A percentile compares a stretch with the other conserved stretches of the same genome.
Evolutionary conservation across 108 stramenopile genomes (phyloP).

Genomic region (Discostella pseudostelligera): DNA sequence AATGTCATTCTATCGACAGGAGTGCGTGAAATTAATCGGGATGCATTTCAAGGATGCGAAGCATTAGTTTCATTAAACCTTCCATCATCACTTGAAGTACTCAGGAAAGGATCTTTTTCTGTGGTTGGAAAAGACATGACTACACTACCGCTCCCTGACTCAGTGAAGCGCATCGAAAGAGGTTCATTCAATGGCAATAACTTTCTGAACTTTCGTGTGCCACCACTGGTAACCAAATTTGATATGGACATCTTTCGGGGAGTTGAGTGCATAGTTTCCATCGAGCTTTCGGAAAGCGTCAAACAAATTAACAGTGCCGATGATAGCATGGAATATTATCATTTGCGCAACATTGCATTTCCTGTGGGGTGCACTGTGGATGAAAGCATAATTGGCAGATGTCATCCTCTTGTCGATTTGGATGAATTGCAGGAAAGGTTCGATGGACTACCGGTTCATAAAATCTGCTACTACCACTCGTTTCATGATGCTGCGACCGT

Average conservation of each 20-base stretch:
- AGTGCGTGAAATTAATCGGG: neutral
- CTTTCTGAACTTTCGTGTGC: neutral
- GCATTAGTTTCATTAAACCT: neutral
- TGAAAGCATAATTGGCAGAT: neutral
- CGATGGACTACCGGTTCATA: neutral
- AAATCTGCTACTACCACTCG: neutral
- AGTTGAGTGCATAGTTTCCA: neutral
- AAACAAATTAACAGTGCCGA: neutral
- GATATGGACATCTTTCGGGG: neutral
- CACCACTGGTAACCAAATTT: neutral
- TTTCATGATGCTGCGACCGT: neutral
- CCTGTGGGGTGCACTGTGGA: neutral
- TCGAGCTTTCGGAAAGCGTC: neutral
- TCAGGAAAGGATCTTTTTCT: neutral
- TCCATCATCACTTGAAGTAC: neutral
- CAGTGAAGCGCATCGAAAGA: neutral
- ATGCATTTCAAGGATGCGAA: neutral
- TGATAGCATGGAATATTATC: neutral
- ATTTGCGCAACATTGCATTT: neutral
- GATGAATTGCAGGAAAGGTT: neutral
- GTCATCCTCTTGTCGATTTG: neutral
- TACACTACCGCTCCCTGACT: neutral
- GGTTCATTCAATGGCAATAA: neutral
- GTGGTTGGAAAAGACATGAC: neutral
- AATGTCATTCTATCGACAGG: neutral